Base-by-base conservation (phyloP, 2,329 filamentous ascomycete genomes). In the Colletotrichum magnum region DNA sequence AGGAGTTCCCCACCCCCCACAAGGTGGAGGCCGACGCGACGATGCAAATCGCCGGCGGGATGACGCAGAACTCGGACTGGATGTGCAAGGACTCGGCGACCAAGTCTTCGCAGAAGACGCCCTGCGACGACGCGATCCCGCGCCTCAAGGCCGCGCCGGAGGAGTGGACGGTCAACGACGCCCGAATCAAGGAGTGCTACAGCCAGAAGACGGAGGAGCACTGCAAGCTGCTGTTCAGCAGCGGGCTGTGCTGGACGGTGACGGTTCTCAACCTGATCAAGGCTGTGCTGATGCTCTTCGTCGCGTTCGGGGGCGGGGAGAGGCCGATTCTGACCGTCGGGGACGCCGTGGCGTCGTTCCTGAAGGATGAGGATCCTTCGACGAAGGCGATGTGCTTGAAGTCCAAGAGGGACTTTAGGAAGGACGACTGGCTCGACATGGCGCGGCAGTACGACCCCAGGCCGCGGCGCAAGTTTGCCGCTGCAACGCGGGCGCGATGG, bases 251-350 rank as follows among this genome's bases (percentile, higher is more conserved):
- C 60, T 64, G 60, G 60, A 15, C 18, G n/a, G 52, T 64, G 7
- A 41, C 52, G 1, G 1, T 16, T 1, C 0, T 64, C 0, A 64
- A 57, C 7, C 2, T 64, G 21, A 0, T 64, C 1, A 64, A 64
- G 16, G 26, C 39, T 4, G 21, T 64, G 9, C 16, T 64, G 7
- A 64, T 64, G 60, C 60, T 64, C 4, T 48, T 57, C 12, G 60
- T 58, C 2, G 60, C 52, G 2, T 64, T 12, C 6, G 52, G 28
- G 13, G 53, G 32, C 12, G 45, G 5, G 5, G 64, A 61, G 6
- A 18, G 15, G 5, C 57, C 57, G 1, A 24, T 57, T 5, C 15
- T 67, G 15, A 67, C 51, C 1, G n/a, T 67, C 10, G 64, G 64
- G 2, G 64, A 67, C 15, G 64, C 57, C 10, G 41, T 67, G 0